Conservation (phyloP, 257 asterid genomes). For the Solanum bulbocastanum region DNA sequence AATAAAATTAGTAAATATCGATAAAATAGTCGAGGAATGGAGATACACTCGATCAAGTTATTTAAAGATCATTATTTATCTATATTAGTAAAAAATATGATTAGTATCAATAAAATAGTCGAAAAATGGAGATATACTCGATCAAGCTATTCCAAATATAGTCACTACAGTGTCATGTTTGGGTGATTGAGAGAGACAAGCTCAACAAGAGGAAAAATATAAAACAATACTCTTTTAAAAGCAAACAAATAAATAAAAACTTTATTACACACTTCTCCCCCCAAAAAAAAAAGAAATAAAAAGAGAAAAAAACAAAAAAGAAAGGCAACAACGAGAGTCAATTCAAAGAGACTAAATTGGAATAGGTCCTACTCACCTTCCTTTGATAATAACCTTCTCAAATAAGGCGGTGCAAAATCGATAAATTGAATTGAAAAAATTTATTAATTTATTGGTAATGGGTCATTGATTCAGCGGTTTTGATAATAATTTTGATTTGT, state of each 20-base stretch:
- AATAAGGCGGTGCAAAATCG: background rate
- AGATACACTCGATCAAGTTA: background rate
- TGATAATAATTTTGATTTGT: no score
- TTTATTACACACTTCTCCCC: background rate
- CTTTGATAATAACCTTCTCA: background rate
- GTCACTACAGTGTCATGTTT: background rate
- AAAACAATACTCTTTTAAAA: background rate
- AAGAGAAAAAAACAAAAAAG: no score
- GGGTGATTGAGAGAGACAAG: background rate
- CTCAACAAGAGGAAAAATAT: background rate
- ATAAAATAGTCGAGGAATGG: background rate
- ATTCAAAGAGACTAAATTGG: background rate
- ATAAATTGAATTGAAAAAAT: no score
- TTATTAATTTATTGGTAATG: no score
- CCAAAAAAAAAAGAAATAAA: background rate
- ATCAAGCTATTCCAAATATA: background rate
- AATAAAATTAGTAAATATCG: no score
- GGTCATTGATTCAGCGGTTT: no score
- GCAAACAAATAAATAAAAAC: background rate
- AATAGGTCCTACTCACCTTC: background rate
- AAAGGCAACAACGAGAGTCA: background rate
- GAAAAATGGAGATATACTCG: background rate
- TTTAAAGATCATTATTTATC: background rate
- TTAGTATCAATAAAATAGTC: background rate
- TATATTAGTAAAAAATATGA: background rate